Evolutionary conservation across 108 stramenopile species (phyloP).

Genomic region (Craspedostauros australis): DNA sequence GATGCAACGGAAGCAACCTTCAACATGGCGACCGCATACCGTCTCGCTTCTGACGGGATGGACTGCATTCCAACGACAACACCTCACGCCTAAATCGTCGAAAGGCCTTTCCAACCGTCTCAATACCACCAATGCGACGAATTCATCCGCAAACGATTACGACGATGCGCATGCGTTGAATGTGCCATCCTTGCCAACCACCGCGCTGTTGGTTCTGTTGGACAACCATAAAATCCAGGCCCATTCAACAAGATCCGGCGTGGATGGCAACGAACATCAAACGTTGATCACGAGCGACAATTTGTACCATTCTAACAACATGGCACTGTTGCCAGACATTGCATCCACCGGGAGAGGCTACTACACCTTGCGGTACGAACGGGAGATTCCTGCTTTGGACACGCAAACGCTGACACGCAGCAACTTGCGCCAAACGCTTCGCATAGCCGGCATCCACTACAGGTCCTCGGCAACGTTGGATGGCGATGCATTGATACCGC

Average conservation of each 20-base stretch:
- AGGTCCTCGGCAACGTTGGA: not conserved
- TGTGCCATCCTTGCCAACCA: not conserved
- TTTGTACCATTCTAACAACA: conserved; percentile 3
- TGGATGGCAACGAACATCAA: too few species aligned
- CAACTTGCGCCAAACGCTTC: not conserved
- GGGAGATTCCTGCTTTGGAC: not conserved
- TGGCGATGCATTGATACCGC: too few species aligned
- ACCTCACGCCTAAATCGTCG: too few species aligned
- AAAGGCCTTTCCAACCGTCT: too few species aligned
- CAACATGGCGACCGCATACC: too few species aligned
- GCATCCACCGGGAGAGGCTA: not conserved
- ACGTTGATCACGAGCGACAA: not conserved
- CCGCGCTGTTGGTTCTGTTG: conserved; percentile 1
- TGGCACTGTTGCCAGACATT: conserved; percentile 7
- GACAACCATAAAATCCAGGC: not conserved
- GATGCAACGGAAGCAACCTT: too few species aligned
- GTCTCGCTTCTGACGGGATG: too few species aligned
- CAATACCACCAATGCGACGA: too few species aligned
- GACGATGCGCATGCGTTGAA: too few species aligned
- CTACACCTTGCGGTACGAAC: conserved; percentile 5
- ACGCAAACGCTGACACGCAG: not conserved
- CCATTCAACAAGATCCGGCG: too few species aligned
- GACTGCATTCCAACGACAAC: too few species aligned
- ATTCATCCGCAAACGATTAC: too few species aligned
- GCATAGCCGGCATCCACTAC: conserved; percentile 1